A percentile compares a stretch with the other conserved stretches of the same genome.
phyloP scores from a whole-genome alignment of 108 stramenopile genomes.

The Nitzschia sp. region DNA sequence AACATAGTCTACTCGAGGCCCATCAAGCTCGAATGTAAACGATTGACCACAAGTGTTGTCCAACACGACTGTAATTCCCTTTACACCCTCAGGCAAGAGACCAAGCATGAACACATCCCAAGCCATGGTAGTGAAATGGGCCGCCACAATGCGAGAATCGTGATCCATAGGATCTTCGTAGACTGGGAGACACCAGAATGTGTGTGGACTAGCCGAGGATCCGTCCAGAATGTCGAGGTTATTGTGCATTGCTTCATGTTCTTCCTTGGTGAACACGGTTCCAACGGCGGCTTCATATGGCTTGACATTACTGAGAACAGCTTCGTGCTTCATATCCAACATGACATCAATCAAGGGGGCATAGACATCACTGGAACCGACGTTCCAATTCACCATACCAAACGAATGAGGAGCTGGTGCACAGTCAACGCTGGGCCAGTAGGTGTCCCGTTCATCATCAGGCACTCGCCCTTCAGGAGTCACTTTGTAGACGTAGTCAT shows the following conservation, averaged over 20 bases:
- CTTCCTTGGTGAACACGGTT: slow-evolving; percentile 3
- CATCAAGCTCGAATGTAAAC: slow-evolving; percentile 10
- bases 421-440: neutral
- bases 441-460: neutral
- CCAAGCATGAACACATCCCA: slow-evolving; percentile 6
- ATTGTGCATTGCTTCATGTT: slow-evolving; percentile 16
- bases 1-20: neutral
- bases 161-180: neutral
- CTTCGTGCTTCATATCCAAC: neutral
- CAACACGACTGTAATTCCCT: slow-evolving; percentile 5
- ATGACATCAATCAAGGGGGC: neutral
- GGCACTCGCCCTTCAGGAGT: neutral
- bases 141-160: slow-evolving; percentile 2
- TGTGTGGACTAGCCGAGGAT: slow-evolving; percentile 9
- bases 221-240: neutral
- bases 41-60: slow-evolving; percentile 14
- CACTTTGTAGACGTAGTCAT: neutral
- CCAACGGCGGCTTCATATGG: neutral
- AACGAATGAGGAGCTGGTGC: neutral
- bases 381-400: slow-evolving; percentile 16
- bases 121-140: neutral
- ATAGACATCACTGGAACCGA: slow-evolving; percentile 5
- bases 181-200: slow-evolving; percentile 2
- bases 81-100: slow-evolving; percentile 1
- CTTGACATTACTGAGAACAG: neutral